Conservation (phyloP, 345 rosid genomes). For the Xanthoceras sorbifolium region DNA sequence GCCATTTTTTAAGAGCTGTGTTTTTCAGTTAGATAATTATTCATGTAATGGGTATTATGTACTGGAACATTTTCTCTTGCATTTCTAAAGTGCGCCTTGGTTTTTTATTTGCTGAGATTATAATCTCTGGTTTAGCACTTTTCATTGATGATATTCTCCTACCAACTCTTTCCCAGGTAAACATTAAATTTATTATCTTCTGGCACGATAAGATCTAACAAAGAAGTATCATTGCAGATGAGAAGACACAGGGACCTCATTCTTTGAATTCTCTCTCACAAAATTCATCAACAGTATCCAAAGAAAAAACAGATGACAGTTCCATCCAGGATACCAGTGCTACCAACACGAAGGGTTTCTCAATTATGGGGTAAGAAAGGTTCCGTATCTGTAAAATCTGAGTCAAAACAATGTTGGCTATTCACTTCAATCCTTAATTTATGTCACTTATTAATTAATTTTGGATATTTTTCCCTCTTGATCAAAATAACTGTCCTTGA, state of each 20-base stretch:
- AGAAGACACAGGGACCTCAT: constrained; percentile 44
- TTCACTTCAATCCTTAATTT: neutral
- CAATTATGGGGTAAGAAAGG: constrained; percentile 51
- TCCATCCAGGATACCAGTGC: constrained; percentile 30
- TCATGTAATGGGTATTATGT: constrained; percentile 36
- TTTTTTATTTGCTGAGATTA: constrained; percentile 6
- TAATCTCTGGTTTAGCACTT: constrained; percentile 13
- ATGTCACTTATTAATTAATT: neutral
- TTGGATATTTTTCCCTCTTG: neutral
- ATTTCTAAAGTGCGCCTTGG: constrained; percentile 12
- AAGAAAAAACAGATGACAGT: constrained; percentile 42
- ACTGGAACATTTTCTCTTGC: constrained; percentile 26
- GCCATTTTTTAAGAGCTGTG: constrained; percentile 18
- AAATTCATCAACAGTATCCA: constrained; percentile 36
- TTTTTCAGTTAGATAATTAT: constrained; percentile 11
- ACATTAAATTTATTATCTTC: constrained; percentile 17
- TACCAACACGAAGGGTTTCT: constrained; percentile 27
- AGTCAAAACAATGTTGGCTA: constrained; percentile 3
- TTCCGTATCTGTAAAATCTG: constrained; percentile 8
- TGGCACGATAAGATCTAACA: constrained; percentile 28
- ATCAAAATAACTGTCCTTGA: neutral
- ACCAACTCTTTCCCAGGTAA: constrained; percentile 16
- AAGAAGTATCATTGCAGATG: constrained; percentile 49
- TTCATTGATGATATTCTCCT: constrained; percentile 16
- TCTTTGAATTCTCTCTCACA: constrained; percentile 35